Base-by-base conservation (phyloP, 1,284 basidiomycete genomes). In the Apiotrichum akiyoshidainum region DNA sequence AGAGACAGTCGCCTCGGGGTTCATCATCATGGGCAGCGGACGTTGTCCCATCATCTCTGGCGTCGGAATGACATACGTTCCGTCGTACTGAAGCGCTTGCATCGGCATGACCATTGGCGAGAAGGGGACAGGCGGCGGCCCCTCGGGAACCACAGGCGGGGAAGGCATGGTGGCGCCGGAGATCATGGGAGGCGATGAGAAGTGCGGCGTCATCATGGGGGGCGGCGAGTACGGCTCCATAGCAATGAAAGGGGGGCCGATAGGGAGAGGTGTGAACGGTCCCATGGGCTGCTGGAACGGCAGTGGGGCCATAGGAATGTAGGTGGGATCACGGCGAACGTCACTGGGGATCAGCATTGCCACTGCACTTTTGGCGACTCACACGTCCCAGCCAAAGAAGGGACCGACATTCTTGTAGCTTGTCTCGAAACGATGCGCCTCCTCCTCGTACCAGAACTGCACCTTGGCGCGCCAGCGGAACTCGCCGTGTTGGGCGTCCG, bases 381-480 rank as follows among this genome's bases (percentile, higher is more conserved):
- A 75, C 73, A 75, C 57, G 56, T 70, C 63, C 70, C 69, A 73
- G 14, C 71, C 72, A 31, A 66, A 64, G 22, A 75, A 46, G 16
- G 58, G 37, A 22, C 62, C 61, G 0, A 45, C 50, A 19, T 61
- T 54, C 8, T 61, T 68, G 42, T 70, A 72, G 1, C 65, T 85
- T 49, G 85, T 84, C 69, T 92, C 89, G 2, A 89, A 89, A 21
- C 81, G 77, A 19, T 83, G 82, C 5, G 89, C 90, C 71, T 93
- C 90, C 46, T 90, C 88, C 74, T 92, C 90, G 65, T 86, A 84
- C 89, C 89, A 93, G 74, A 90, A 93, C 73, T 92, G 89, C 52
- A 92, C 83, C 86, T 70, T 88, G 85, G 60, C 85, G 81, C 42
- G 86, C 86, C 64, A 87, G 84, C n/a, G 51, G 1, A 55, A 51